Base-by-base conservation (phyloP, 1,284 basidiomycete genomes). In the Leccinum pachyderme region DNA sequence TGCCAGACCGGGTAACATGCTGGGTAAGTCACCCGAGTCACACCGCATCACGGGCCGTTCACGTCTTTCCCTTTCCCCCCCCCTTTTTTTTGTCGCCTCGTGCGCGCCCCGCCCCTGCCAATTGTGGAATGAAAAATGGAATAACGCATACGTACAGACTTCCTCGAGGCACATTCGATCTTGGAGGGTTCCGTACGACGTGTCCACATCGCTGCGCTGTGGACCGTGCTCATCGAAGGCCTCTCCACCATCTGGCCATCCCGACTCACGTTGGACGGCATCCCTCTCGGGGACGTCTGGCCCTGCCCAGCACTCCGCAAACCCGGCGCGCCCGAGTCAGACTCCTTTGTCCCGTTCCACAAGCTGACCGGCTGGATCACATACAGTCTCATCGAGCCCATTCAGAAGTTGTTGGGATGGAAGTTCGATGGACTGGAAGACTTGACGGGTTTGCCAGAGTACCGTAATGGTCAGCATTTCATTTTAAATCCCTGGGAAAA, bases 331-430 rank as follows among this genome's bases (percentile, higher is more conserved):
- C 60, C 63, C 27, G 80, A 85, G 60, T 37, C 32, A 18, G 60
- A 52, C 5, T 79, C 86, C 57, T 77, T 93, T 39, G 93, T 98
- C 3, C 91, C 93, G 0, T 98, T 98, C 78, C 95, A 98, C 76
- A 98, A 98, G 70, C 80, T 98, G 48, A 92, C 91, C 0, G 91
- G 93, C 60, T 98, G 96, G 95, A 81, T 91, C 55, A 88, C 90
- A 13, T 96, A 96, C 73, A 91, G 87, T 58, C 78, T 96, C 15
- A 77, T 95, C 31, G 92, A 95, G 66, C 87, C 90, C 7, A 82
- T 96, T 46, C 81, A 93, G 71, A 84, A 80, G 59, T 75, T 87
- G 1, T 77, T 95, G 4, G 79, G 81, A 1, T 98, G 94, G 93
- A 75, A 77, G 49, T 83, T 91, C 49, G 82, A 84, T 7, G 93